Percentiles rank a stretch among this genome's conserved stretches.
Conservation (phyloP, 2,329 filamentous ascomycete genomes). For the Clonostachys rhizophaga region DNA sequence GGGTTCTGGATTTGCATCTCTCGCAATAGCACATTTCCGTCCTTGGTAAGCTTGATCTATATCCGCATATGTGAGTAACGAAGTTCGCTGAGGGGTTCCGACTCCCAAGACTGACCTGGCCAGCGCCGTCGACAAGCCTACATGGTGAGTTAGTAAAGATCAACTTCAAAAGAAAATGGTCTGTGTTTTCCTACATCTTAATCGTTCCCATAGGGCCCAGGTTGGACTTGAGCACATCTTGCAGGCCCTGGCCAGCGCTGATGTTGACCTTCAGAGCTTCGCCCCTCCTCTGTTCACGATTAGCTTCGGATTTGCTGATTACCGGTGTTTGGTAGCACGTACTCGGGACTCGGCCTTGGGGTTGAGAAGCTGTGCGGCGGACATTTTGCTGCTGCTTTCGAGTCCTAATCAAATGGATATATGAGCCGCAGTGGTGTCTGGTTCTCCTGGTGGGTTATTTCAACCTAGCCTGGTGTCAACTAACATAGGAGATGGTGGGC, state of each 20-base stretch:
- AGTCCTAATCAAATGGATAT: neutral
- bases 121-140: slow-evolving; percentile 66
- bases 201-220: slow-evolving; percentile 89
- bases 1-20: slow-evolving; percentile 97
- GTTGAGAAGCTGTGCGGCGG: slow-evolving; percentile 95
- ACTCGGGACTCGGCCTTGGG: slow-evolving; percentile 98
- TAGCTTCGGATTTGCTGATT: slow-evolving; percentile 17
- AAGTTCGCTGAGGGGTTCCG: slow-evolving; percentile 12
- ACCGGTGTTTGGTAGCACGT: slow-evolving; percentile 27
- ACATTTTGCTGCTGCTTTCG: slow-evolving; percentile 55
- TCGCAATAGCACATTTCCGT: slow-evolving; percentile 80
- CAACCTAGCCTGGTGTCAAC: neutral
- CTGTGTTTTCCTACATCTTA: slow-evolving; percentile 70
- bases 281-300: slow-evolving; percentile 69
- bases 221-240: slow-evolving; percentile 95
- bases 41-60: slow-evolving; percentile 97
- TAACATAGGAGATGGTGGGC: slow-evolving; percentile 1
- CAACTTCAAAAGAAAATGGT: neutral
- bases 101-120: slow-evolving; percentile 45
- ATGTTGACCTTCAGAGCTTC: slow-evolving; percentile 98
- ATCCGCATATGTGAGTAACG: slow-evolving; percentile 5
- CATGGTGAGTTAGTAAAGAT: neutral
- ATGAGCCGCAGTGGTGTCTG: slow-evolving; percentile 5
- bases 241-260: slow-evolving; percentile 85
- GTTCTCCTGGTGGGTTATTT: neutral